Base-by-base conservation (phyloP, 2,329 filamentous ascomycete species). In the Arthrobotrys conoides region DNA sequence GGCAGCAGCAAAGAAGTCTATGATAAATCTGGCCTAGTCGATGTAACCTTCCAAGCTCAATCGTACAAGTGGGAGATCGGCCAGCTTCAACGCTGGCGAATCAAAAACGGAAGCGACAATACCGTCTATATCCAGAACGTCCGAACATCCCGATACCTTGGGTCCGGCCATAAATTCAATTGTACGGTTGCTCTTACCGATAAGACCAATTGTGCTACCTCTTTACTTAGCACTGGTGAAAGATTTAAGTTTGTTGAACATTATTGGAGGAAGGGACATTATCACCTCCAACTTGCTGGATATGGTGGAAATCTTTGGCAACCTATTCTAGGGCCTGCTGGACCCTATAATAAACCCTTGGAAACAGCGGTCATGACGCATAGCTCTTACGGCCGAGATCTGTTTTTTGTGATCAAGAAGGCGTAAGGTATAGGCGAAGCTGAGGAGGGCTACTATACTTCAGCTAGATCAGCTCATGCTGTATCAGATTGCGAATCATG, bases 131-230 rank as follows among this genome's bases (percentile, higher is more conserved):
- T 46, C 9, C 16, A 20, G 44, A 46, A 20, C 44, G 44, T 46
- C 6, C 1, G n/a, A 16, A 9, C 44, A 3, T 20, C 9, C 10
- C 12, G 12, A 12, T 51, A 51, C 16, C 48, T 51, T 10, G 48
- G 48, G 6, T 51, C 48, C 4, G 48, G 48, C 14, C 48, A 51
- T 27, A 51, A 51, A 51, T 51, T 51, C 48, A 51, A 51, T 14
- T 51, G 48, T 18, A 3, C 20, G 3, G 48, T 18, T 14, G 3
- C 48, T 2, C 2, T 16, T 14, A 16, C 48, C 22, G 44, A 46
- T 12, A 46, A 46, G 44, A 24, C 20, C 20, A 16, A 24, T 2
- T 51, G 48, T 18, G 48, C 48, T 10, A 51, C 20, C 22, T 51
- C 48, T 51, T 2, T 51, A 4, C 20, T 27, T 14, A 5, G 3